These are phyloP conservation scores for Elsinoe necatrix DNA, from an alignment of 2,329 filamentous ascomycete species.

Conservation along the genomic window DNA sequence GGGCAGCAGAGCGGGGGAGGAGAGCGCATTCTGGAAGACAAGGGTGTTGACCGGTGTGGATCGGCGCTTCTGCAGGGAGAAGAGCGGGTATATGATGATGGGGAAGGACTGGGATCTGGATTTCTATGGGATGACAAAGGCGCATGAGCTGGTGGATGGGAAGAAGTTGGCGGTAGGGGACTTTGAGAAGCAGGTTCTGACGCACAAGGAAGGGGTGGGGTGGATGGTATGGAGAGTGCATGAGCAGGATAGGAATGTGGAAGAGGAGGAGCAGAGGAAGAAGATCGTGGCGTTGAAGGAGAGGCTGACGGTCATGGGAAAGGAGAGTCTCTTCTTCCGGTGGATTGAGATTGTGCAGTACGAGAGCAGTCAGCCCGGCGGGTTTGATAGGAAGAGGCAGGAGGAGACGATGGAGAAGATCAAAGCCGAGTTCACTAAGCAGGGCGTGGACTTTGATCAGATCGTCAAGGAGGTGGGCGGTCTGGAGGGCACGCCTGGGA, in stretches of 20 bases:
- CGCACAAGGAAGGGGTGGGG: slow-evolving; percentile 58
- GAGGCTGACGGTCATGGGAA: slow-evolving; percentile 63
- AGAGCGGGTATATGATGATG: slow-evolving; percentile 83
- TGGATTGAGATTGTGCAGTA: slow-evolving; percentile 92
- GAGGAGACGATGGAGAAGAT: slow-evolving; percentile 64
- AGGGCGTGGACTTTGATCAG: slow-evolving; percentile 73
- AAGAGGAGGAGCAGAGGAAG: slow-evolving; percentile 53
- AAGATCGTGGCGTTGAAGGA: slow-evolving; percentile 78
- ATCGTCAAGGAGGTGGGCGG: slow-evolving; percentile 66
- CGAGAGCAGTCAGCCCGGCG: slow-evolving; percentile 69
- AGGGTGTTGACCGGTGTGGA: slow-evolving; percentile 62
- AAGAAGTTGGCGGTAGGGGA: slow-evolving; percentile 54
- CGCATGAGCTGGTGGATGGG: slow-evolving; percentile 59
- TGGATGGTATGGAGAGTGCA: slow-evolving; percentile 47
- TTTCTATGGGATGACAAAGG: slow-evolving; percentile 69
- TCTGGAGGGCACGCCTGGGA: slow-evolving; percentile 47
- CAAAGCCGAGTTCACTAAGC: slow-evolving; percentile 61
- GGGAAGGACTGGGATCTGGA: slow-evolving; percentile 81
- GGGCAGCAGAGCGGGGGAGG: slow-evolving; percentile 45
- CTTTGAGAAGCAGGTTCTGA: slow-evolving; percentile 61
- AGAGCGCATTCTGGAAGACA: slow-evolving; percentile 50
- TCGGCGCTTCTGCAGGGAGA: slow-evolving; percentile 57
- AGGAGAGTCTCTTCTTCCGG: slow-evolving; percentile 81
- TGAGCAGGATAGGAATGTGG: slow-evolving; percentile 31
- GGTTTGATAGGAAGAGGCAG: slow-evolving; percentile 69